Evolutionary conservation across 208 protist genomes (phyloP).

Genomic region (Giardia muris): DNA sequence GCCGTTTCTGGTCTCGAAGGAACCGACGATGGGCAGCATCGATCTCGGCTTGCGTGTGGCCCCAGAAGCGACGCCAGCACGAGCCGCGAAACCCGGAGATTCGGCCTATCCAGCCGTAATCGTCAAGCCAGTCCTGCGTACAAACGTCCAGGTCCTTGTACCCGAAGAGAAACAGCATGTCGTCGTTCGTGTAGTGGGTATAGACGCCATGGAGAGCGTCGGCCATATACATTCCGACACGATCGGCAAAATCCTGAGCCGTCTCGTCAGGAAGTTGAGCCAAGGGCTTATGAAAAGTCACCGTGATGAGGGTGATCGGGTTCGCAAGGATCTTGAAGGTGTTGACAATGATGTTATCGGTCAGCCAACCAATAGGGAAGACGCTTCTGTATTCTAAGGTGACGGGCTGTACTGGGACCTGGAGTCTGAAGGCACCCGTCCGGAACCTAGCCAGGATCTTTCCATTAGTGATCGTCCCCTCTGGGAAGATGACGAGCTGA

Average conservation of each 20-base stretch:
- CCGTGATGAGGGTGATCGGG: not conserved
- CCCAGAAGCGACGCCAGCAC: no score
- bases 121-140: not conserved
- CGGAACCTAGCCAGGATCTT: not conserved
- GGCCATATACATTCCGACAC: not conserved
- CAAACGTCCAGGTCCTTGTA: not conserved
- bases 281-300: not conserved
- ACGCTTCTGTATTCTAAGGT: not conserved
- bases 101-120: not conserved
- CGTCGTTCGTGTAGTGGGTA: not conserved
- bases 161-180: not conserved
- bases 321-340: not conserved
- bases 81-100: not conserved
- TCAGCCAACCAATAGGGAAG: not conserved
- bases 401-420: not conserved
- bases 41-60: no score
- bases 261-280: not conserved
- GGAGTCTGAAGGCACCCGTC: not conserved
- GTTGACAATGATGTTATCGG: not conserved
- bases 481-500: not conserved
- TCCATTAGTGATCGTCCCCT: not conserved
- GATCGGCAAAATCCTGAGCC: not conserved
- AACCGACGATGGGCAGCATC: no score
- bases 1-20: no score
- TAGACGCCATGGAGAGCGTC: not conserved